Evolutionary conservation across 148 eudicot species (phyloP).

Genomic region (Rhododendron ovatum): DNA sequence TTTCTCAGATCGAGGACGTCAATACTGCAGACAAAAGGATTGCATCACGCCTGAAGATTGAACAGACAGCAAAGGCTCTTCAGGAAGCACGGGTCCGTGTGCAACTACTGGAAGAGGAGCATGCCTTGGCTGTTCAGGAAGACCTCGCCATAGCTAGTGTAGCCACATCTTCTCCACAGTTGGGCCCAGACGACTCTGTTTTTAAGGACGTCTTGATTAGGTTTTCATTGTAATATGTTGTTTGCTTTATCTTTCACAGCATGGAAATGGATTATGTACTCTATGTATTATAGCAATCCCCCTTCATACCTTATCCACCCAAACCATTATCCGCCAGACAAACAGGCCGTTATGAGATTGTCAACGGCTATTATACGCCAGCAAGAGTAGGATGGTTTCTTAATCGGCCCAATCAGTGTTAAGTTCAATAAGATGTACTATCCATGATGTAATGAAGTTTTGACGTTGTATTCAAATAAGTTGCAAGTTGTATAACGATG

Average conservation of each 20-base stretch:
- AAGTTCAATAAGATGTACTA: not conserved
- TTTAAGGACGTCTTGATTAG: not conserved
- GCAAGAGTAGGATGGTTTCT: not conserved
- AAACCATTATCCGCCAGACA: no score
- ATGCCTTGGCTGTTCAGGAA: not conserved
- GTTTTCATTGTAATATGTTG: not conserved
- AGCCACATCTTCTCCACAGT: not conserved
- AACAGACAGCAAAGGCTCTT: not conserved
- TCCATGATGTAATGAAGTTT: not conserved
- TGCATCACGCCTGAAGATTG: not conserved
- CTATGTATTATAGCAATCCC: no score
- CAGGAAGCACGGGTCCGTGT: not conserved
- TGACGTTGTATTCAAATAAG: not conserved
- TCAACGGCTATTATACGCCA: no score
- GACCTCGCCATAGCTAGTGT: not conserved
- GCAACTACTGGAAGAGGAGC: not conserved
- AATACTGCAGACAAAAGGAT: not conserved
- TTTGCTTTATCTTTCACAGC: not conserved
- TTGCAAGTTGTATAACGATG: not conserved
- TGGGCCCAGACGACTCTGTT: not conserved
- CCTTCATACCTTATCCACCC: not conserved
- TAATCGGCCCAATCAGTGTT: not conserved
- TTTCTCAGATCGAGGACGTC: not conserved
- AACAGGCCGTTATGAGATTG: no score
- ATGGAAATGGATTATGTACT: no score